Base-by-base conservation (phyloP, 2,329 filamentous ascomycete genomes). In the Chrysoporthe deuterocubensis region DNA sequence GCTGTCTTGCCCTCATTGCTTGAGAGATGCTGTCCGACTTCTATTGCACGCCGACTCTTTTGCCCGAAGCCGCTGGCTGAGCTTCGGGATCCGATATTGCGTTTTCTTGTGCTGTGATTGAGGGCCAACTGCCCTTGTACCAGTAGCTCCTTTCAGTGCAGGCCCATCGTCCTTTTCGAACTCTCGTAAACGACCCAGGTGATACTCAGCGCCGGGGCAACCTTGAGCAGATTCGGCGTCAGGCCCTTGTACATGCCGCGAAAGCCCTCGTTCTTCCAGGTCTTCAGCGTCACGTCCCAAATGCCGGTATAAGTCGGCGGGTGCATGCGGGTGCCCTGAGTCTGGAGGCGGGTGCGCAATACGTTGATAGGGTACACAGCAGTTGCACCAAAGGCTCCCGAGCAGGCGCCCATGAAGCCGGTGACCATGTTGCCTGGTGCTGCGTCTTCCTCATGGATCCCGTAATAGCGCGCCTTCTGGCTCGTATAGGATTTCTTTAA, bases 351-450 rank as follows among this genome's bases (percentile, higher is more conserved):
- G 4, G 96, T 99, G 67, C 96, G 90, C 32, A 99, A 87, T 62
- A 99, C 89, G 76, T 99, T 99, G 72, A 99, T 83, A 0, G 96
- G 96, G 76, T 99, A 99, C 46, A 99, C 96, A 14, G 95, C 88
- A n/a, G 90, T 92, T 3, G 96, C 96, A 70, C 96, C 94, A 69
- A 97, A 90, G 0, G 95, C 95, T 54, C 96, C 96, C 56, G 93
- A 97, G 61, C 93, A 90, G 4, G 94, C 96, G 61, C 96, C 96
- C 75, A 98, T 96, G 52, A 92, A 87, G 61, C 93, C 96, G 5
- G 95, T 96, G 43, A 89, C 87, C 73, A 97, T 89, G 71, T 95
- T 96, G 70, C 90, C 92, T 7, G 93, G 91, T 46, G 88, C 85
- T 52, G 93, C 90, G 72, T 97, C 93, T 72, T 97, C 93, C 77